Evolutionary conservation across 139 green algal genomes (phyloP).

Genomic region (Chlamydomonas eustigma): DNA sequence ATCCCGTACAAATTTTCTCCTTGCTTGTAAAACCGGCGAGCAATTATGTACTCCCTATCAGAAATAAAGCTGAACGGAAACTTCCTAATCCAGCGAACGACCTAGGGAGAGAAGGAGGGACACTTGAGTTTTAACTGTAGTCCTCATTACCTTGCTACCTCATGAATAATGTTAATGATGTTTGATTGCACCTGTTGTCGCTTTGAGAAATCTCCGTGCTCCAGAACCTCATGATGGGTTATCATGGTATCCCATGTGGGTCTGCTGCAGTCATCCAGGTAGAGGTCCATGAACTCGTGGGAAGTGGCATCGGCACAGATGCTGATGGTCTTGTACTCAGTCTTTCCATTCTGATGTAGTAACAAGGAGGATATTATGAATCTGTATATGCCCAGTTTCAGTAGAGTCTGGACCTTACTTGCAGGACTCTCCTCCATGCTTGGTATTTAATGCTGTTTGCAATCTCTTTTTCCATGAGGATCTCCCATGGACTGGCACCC

Average conservation of each 20-base stretch:
- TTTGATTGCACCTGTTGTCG: conserved; percentile 37
- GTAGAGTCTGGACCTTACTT: conserved; percentile 43
- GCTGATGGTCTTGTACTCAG: conserved; percentile 86
- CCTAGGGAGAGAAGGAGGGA: conserved; percentile 72
- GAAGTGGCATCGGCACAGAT: conserved; percentile 61
- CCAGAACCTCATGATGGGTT: conserved; percentile 29
- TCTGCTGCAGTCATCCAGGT: conserved; percentile 72
- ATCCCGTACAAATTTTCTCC: conserved; percentile 61
- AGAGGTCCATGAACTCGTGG: conserved; percentile 85
- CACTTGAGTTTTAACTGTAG: no score
- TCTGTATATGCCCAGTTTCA: no score
- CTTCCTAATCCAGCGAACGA: conserved; percentile 82
- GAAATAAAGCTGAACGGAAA: conserved; percentile 88
- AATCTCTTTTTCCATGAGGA: conserved; percentile 68
- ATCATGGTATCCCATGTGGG: conserved; percentile 56
- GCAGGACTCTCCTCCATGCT: conserved; percentile 60
- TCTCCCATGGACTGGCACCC: conserved; percentile 42
- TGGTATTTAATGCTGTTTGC: conserved; percentile 55
- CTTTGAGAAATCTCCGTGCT: conserved; percentile 49
- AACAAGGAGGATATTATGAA: background rate
- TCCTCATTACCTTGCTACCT: no score
- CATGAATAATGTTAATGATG: no score
- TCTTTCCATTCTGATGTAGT: conserved; percentile 59
- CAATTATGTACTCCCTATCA: conserved; percentile 84
- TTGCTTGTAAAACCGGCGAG: conserved; percentile 53